A percentile compares a stretch with the other conserved stretches of the same genome.
These are phyloP conservation scores for Quercus mongolica DNA, from an alignment of 306 rosid species.

Conservation along the genomic window DNA sequence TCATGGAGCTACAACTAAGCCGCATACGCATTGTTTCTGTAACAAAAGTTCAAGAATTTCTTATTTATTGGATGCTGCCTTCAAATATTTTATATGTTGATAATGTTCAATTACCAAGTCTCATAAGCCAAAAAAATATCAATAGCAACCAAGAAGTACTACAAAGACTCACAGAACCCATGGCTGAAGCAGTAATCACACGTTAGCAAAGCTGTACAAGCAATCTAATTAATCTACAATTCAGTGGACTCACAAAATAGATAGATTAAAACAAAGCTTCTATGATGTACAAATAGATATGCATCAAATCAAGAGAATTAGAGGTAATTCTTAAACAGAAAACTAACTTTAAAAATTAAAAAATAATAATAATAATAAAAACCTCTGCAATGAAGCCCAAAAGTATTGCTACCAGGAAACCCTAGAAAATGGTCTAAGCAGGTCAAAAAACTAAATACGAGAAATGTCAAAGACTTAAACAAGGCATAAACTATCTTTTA, in stretches of 20 bases:
- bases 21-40: constrained; percentile 2
- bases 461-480: not conserved
- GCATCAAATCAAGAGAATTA: not conserved
- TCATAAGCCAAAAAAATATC: constrained; percentile 4
- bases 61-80: not conserved
- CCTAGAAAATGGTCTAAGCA: not conserved
- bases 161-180: not conserved
- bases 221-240: not conserved
- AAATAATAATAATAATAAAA: not conserved
- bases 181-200: not conserved
- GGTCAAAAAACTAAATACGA: not conserved
- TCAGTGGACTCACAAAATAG: not conserved
- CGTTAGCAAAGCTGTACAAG: not conserved
- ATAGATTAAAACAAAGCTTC: not conserved
- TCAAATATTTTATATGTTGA: not conserved
- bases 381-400: not conserved
- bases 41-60: constrained; percentile 10
- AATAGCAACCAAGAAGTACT: too few relatives aligned
- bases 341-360: not conserved
- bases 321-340: not conserved
- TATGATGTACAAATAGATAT: not conserved
- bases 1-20: constrained; percentile 17
- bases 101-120: constrained; percentile 5
- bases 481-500: not conserved
- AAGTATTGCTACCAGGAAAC: not conserved